A percentile compares a stretch with the other conserved stretches of the same genome.
Conservation (phyloP, 768 basidiomycete genomes). For the Pleurotus sapidus region DNA sequence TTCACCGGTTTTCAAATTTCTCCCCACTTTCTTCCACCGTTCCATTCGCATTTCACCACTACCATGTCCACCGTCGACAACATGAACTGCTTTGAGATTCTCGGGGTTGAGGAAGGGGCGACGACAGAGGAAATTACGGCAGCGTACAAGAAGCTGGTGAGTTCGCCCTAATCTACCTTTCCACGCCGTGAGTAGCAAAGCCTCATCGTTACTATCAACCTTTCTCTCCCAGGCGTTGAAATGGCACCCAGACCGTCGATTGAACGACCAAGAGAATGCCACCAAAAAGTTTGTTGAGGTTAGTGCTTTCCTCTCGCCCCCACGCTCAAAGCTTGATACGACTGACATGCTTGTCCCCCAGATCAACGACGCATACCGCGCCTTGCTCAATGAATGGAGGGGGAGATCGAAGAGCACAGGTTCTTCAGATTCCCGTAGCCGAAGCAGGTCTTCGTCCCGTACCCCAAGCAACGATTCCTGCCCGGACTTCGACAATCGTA, state of each 20-base stretch:
- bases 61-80: conserved; percentile 4
- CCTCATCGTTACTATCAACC: background rate
- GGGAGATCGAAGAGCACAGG: conserved; percentile 21
- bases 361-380: conserved; percentile 50
- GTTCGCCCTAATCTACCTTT: conserved; percentile 14
- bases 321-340: background rate
- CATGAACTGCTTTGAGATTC: conserved; percentile 30
- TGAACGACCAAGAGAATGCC: conserved; percentile 40
- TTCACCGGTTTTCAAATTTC: conserved; percentile 2
- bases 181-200: no score
- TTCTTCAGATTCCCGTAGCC: background rate
- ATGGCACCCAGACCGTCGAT: conserved; percentile 59
- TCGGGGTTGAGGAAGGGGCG: conserved; percentile 43
- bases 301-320: conserved; percentile 3
- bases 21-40: background rate
- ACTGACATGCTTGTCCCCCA: conserved; percentile 15
- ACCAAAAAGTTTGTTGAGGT: conserved; percentile 53
- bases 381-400: conserved; percentile 41
- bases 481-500: conserved; percentile 2
- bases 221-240: conserved; percentile 40
- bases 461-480: conserved; percentile 6
- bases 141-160: conserved; percentile 55
- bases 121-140: conserved; percentile 45
- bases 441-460: conserved; percentile 6
- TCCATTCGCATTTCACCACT: background rate